Base-by-base conservation (phyloP, 225 moss, liverwort and hornwort species). In the Anthoceros angustus region DNA sequence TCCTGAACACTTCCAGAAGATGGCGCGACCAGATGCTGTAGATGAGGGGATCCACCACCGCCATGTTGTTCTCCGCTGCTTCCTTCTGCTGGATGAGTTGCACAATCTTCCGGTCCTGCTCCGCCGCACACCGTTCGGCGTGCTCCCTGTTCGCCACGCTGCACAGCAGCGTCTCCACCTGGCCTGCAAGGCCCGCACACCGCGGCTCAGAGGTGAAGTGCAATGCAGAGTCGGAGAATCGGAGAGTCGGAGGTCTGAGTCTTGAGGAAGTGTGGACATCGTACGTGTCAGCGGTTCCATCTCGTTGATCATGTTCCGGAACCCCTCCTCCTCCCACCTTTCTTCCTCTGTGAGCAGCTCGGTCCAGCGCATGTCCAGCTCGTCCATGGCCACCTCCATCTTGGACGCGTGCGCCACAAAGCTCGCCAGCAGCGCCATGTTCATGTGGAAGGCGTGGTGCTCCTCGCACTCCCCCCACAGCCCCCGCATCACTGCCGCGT, bases 1-100 rank as follows among this genome's bases (percentile, higher is more conserved):
- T 55, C 16, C 55, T 18, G 23, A 23, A 18, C 55, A 18, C 18
- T 20, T 55, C 55, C 16, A 55, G 55, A 55, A 55, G n/a, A 18
- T 55, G 55, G 55, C 55, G 55, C n/a, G 55, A 55, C 55, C 55
- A 55, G 55, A 55, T 55, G n/a, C 55, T 18, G 55, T 23, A 18
- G 14, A 55, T 18, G 23, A 23, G 55, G 1, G 55, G 55, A 5
- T 55, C n/a, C 2, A 55, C 55, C 18, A 55, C 55, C 6, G 55
- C 55, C n/a, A 55, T 55, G 5, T 20, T 55, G 55, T 23, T 23
- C n/a, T 55, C n/a, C 14, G 23, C n/a, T 55, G 18, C 55, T 9
- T 15, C 23, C 55, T 55, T 55, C 55, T 55, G 23, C 14, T 23
- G 18, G 55, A 18, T 18, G 8, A 7, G n/a, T 55, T 15, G 55